Evolutionary conservation across 345 rosid genomes (phyloP).

Genomic region (Tarenaya hassleriana): DNA sequence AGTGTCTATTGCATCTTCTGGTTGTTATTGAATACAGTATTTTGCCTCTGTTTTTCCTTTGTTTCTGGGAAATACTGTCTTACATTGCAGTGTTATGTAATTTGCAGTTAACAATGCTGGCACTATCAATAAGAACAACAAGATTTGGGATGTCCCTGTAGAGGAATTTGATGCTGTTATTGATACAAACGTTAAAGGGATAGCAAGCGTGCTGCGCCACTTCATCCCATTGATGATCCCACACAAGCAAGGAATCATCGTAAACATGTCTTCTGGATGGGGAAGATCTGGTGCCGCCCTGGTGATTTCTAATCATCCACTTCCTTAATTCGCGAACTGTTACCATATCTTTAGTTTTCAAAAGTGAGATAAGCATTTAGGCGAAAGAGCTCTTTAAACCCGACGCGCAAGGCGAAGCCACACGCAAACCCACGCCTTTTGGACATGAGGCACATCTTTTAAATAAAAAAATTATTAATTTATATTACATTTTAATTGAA

Average conservation of each 20-base stretch:
- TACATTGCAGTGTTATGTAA: conserved; percentile 8
- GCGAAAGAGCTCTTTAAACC: no score
- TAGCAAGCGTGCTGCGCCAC: conserved; percentile 78
- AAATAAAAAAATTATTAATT: no score
- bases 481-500: no score
- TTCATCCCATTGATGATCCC: conserved; percentile 85
- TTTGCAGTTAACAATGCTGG: conserved; percentile 89
- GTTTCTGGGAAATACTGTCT: not conserved
- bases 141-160: conserved; percentile 84
- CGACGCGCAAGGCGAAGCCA: no score
- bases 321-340: conserved; percentile 8
- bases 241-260: conserved; percentile 69
- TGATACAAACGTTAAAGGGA: conserved; percentile 84
- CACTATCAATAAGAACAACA: conserved; percentile 78
- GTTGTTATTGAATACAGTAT: not conserved
- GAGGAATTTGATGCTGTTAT: conserved; percentile 88
- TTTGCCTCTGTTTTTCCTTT: not conserved
- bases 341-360: not conserved
- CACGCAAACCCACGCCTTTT: no score
- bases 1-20: conserved; percentile 2
- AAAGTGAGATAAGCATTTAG: no score
- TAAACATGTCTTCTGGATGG: conserved; percentile 96
- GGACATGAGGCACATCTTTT: no score
- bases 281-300: conserved; percentile 95
- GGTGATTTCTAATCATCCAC: conserved; percentile 38